Evolutionary conservation across 176 grass and related monocot genomes (phyloP).

Genomic region (Bromus sterilis): DNA sequence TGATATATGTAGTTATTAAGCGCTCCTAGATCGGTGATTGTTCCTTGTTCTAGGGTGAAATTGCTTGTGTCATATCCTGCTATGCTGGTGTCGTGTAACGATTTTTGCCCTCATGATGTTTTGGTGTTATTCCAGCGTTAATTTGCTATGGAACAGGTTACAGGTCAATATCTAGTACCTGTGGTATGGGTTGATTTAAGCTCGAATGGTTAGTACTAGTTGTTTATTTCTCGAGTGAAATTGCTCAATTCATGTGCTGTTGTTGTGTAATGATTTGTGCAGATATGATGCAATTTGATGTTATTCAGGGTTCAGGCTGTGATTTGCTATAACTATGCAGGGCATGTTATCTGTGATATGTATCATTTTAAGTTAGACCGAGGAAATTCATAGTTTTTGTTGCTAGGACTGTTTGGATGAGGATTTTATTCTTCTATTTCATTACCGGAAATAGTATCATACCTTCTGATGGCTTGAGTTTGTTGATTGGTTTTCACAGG

Average conservation of each 20-base stretch:
- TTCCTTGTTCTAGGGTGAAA: background rate
- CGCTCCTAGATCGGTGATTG: background rate
- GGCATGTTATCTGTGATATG: background rate
- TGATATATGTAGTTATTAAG: background rate
- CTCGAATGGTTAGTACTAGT: background rate
- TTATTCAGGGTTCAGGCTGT: background rate
- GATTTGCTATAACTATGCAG: background rate
- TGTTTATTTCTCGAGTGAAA: background rate
- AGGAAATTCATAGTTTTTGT: background rate
- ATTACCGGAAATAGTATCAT: background rate
- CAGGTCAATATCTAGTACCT: background rate
- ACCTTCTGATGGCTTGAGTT: background rate
- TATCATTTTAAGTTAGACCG: background rate
- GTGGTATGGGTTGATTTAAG: background rate
- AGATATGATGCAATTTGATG: background rate
- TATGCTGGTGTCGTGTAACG: background rate
- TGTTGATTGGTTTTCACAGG: conserved; percentile 30
- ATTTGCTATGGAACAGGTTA: background rate
- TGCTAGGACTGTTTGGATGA: background rate
- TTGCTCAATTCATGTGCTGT: background rate
- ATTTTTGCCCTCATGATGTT: background rate
- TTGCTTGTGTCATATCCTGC: background rate
- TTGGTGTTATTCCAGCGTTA: background rate
- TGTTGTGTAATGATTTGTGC: background rate
- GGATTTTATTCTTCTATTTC: background rate